phyloP scores from a whole-genome alignment of 177 flowering plant species.

The Tripterygium wilfordii region DNA sequence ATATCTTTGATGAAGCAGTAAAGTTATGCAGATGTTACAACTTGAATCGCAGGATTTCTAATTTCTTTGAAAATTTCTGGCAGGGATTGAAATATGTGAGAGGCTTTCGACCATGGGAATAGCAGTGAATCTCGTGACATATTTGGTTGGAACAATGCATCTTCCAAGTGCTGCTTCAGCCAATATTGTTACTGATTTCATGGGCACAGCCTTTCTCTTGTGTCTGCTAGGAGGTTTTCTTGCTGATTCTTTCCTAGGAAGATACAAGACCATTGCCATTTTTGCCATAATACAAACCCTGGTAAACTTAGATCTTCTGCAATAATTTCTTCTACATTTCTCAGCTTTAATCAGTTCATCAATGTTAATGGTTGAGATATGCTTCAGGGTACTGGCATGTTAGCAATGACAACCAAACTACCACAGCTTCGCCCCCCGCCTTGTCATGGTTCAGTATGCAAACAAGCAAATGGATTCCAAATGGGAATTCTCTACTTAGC shows the following conservation, averaged over 20 bases:
- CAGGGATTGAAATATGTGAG: slow-evolving; percentile 30
- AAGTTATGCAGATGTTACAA: neutral
- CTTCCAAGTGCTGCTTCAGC: slow-evolving; percentile 34
- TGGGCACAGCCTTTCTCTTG: slow-evolving; percentile 34
- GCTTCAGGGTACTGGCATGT: slow-evolving; percentile 32
- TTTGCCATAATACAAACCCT: slow-evolving; percentile 52
- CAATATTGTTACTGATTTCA: slow-evolving; percentile 36
- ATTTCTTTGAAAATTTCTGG: slow-evolving; percentile 11
- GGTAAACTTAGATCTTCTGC: slow-evolving; percentile 22
- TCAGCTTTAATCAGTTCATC: no score
- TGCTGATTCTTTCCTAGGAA: slow-evolving; percentile 47
- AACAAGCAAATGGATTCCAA: slow-evolving; percentile 36
- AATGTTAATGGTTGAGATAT: neutral
- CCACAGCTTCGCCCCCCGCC: slow-evolving; percentile 45
- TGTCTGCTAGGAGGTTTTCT: slow-evolving; percentile 43
- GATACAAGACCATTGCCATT: slow-evolving; percentile 28
- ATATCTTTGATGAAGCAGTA: no score
- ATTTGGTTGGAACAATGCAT: slow-evolving; percentile 39
- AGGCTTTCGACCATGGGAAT: slow-evolving; percentile 50
- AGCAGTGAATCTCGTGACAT: slow-evolving; percentile 45
- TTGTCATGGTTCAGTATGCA: slow-evolving; percentile 25
- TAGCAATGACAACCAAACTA: slow-evolving; percentile 35
- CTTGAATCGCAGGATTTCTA: slow-evolving; percentile 41
- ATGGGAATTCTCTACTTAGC: slow-evolving; percentile 43
- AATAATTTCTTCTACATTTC: no score